Conservation (phyloP, 1,284 basidiomycete genomes). For the Uromyces viciae-fabae region DNA sequence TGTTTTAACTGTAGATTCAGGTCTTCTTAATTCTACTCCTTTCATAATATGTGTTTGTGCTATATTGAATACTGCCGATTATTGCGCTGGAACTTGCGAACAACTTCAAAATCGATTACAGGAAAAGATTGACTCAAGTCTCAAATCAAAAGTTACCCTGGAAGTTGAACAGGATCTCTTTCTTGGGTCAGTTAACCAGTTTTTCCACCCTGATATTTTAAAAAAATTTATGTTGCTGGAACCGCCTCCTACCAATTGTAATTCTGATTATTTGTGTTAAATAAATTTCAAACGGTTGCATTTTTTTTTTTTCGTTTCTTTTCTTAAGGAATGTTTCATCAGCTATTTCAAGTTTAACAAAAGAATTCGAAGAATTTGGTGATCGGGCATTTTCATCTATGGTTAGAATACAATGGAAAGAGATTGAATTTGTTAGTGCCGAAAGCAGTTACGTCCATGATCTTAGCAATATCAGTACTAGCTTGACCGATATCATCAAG, state of each 20-base stretch:
- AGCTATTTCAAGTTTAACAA: slow-evolving; percentile 70
- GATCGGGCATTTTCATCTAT: slow-evolving; percentile 73
- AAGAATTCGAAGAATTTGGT: slow-evolving; percentile 74
- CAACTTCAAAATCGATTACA: slow-evolving; percentile 87
- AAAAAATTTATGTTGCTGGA: too few species aligned
- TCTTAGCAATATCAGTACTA: slow-evolving; percentile 65
- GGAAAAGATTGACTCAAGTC: slow-evolving; percentile 71
- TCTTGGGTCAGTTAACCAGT: slow-evolving; percentile 63
- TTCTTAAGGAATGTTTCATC: slow-evolving; percentile 62
- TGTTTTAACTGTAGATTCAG: not conserved
- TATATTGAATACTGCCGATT: slow-evolving; percentile 94
- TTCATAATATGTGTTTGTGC: slow-evolving; percentile 77
- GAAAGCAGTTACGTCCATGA: slow-evolving; percentile 76
- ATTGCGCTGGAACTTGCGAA: slow-evolving; percentile 83
- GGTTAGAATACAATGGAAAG: slow-evolving; percentile 71
- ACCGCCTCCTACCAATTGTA: too few species aligned
- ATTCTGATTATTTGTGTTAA: not conserved
- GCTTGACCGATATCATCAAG: slow-evolving; percentile 65
- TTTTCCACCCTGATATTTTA: not conserved
- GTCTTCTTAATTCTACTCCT: slow-evolving; percentile 69
- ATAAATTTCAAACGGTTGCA: not conserved
- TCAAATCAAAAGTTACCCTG: slow-evolving; percentile 73
- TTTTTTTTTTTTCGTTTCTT: not conserved
- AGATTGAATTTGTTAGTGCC: slow-evolving; percentile 64
- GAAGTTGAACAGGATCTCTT: slow-evolving; percentile 83